phyloP scores from a whole-genome alignment of 2,329 filamentous ascomycete species.

The Graphilbum sp. region DNA sequence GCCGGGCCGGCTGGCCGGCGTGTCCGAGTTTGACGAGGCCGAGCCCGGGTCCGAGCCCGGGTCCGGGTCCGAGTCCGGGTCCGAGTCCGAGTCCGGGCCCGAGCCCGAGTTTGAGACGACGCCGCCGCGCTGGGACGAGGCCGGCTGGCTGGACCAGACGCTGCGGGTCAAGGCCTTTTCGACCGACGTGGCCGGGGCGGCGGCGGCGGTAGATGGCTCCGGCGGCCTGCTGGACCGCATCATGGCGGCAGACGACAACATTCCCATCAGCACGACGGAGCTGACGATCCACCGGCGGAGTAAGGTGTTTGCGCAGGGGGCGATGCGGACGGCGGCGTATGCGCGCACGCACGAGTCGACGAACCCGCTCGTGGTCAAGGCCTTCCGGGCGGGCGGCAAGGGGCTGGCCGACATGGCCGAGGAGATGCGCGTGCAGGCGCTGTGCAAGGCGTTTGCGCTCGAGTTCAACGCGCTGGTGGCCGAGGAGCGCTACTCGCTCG shows the following conservation, averaged over 20 bases:
- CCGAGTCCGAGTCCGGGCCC: too few relatives aligned
- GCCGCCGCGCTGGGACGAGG: constrained; percentile 13
- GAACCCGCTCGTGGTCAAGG: constrained; percentile 19
- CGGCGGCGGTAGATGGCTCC: constrained; percentile 1
- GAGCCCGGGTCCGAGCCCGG: too few relatives aligned
- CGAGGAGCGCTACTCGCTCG: constrained; percentile 12
- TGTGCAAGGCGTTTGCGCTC: constrained; percentile 23
- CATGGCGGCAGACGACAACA: constrained; percentile 19
- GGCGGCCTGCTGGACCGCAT: constrained; percentile 17
- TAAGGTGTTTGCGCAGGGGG: constrained; percentile 18
- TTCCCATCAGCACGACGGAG: constrained; percentile 16
- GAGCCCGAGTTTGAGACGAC: constrained; percentile 12
- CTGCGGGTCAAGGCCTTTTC: constrained; percentile 15
- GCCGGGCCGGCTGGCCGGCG: background rate
- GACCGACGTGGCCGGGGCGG: constrained; percentile 14
- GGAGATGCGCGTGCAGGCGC: constrained; percentile 21
- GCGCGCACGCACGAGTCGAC: constrained; percentile 15
- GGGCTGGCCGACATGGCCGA: constrained; percentile 17
- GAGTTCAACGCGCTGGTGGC: constrained; percentile 20
- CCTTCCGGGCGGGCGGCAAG: constrained; percentile 13
- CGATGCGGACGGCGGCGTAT: constrained; percentile 18
- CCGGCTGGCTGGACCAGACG: constrained; percentile 15
- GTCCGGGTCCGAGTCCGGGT: too few relatives aligned
- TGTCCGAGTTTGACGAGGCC: constrained; percentile 3
- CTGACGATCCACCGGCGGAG: constrained; percentile 17